Conservation (phyloP, 2,329 filamentous ascomycete species). For the Pestalotiopsis sp. region DNA sequence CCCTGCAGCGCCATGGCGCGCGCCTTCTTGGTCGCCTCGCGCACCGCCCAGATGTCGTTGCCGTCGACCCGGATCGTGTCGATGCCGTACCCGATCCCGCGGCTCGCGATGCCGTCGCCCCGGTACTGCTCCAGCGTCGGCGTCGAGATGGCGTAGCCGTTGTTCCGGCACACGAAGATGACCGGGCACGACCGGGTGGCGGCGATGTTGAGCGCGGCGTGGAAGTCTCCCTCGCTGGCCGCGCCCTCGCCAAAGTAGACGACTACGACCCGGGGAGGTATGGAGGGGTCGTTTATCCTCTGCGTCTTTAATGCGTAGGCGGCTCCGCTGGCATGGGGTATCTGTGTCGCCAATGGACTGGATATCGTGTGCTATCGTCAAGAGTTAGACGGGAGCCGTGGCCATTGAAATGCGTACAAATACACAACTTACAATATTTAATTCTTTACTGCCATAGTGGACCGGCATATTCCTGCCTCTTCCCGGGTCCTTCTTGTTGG, state of each 20-base stretch:
- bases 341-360: conserved; percentile 83
- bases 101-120: conserved; percentile 85
- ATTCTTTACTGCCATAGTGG: conserved; percentile 83
- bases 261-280: conserved; percentile 68
- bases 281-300: conserved; percentile 68
- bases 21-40: conserved; percentile 77
- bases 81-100: conserved; percentile 90
- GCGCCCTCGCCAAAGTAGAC: conserved; percentile 93
- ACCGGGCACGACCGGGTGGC: conserved; percentile 86
- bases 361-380: conserved; percentile 75
- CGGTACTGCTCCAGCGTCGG: conserved; percentile 89
- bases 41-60: conserved; percentile 91
- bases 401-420: background rate
- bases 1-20: conserved; percentile 76
- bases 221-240: conserved; percentile 89
- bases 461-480: conserved; percentile 95
- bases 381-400: background rate
- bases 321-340: conserved; percentile 84
- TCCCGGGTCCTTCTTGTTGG: conserved; percentile 79
- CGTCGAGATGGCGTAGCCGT: conserved; percentile 89
- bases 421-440: conserved; percentile 71
- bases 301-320: conserved; percentile 88
- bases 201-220: conserved; percentile 87
- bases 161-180: conserved; percentile 90
- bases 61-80: conserved; percentile 90